Evolutionary conservation across 139 green algal genomes (phyloP).

Genomic region (Gonium pectorale): DNA sequence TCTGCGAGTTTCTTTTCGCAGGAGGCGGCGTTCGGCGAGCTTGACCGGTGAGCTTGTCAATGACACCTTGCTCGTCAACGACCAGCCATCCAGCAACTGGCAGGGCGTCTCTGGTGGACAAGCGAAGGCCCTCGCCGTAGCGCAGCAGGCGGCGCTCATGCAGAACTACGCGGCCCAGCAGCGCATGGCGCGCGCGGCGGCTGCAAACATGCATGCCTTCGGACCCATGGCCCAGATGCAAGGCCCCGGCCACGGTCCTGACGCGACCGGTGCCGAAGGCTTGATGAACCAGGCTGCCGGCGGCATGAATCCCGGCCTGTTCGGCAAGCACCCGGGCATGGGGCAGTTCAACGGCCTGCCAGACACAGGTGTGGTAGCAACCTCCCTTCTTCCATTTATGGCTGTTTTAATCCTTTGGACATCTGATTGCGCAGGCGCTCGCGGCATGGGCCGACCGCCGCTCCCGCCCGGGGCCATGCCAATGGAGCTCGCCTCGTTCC

Average conservation of each 20-base stretch:
- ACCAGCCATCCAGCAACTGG: not conserved
- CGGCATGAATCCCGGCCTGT: not conserved
- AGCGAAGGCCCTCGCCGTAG: not conserved
- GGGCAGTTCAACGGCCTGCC: not conserved
- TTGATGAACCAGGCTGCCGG: not conserved
- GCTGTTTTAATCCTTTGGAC: not conserved
- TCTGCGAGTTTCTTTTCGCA: not conserved
- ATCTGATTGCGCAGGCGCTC: not conserved
- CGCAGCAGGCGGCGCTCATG: slow-evolving; percentile 42
- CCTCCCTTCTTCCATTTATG: not conserved
- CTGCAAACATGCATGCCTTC: slow-evolving; percentile 7
- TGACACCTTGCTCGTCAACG: slow-evolving; percentile 27
- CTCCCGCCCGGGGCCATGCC: slow-evolving; percentile 15
- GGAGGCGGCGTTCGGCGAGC: slow-evolving; percentile 25
- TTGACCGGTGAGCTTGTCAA: slow-evolving; percentile 8
- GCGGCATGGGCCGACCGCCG: slow-evolving; percentile 17
- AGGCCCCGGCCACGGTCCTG: not conserved
- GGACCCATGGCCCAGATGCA: slow-evolving; percentile 18
- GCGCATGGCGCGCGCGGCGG: slow-evolving; percentile 30
- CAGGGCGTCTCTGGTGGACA: not conserved
- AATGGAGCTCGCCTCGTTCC: slow-evolving; percentile 18
- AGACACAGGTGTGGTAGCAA: slow-evolving; percentile 7
- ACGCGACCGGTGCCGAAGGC: not conserved
- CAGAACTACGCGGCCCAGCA: slow-evolving; percentile 13
- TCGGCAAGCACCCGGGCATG: slow-evolving; percentile 1